These are phyloP conservation scores for Clonostachys byssicola DNA, from an alignment of 2,329 filamentous ascomycete genomes.

Conservation along the genomic window DNA sequence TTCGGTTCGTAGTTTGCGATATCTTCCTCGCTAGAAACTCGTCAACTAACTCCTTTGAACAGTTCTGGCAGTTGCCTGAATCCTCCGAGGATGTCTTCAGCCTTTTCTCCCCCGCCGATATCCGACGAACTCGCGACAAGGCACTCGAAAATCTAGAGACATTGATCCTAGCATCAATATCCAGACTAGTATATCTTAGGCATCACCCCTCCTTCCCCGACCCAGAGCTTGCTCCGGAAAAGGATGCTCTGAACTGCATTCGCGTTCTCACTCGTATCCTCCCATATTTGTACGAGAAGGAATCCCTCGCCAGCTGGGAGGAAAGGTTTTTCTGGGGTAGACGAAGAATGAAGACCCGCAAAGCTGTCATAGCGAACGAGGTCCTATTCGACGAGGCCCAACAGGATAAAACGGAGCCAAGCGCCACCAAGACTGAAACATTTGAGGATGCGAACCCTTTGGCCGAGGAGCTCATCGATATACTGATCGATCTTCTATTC, in stretches of 20 bases:
- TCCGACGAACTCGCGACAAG: slow-evolving; percentile 81
- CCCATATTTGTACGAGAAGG: slow-evolving; percentile 88
- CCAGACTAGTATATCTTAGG: slow-evolving; percentile 74
- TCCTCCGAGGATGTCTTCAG: slow-evolving; percentile 95
- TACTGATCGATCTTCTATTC: slow-evolving; percentile 84
- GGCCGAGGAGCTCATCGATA: slow-evolving; percentile 89
- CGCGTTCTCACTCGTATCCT: slow-evolving; percentile 84
- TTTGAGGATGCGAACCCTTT: slow-evolving; percentile 83
- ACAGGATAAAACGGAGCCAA: slow-evolving; percentile 42
- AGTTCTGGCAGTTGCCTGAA: slow-evolving; percentile 98
- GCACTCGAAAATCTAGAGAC: slow-evolving; percentile 88
- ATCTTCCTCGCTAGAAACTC: not conserved
- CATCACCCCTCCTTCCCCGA: slow-evolving; percentile 91
- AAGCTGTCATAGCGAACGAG: slow-evolving; percentile 63
- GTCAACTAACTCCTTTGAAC: not conserved
- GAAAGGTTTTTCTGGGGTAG: slow-evolving; percentile 88
- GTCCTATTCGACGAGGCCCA: slow-evolving; percentile 79
- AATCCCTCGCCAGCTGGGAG: slow-evolving; percentile 80
- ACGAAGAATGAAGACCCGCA: slow-evolving; percentile 67
- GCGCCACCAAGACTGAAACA: slow-evolving; percentile 18
- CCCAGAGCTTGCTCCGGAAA: slow-evolving; percentile 75
- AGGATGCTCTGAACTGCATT: slow-evolving; percentile 92
- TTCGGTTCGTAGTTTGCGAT: slow-evolving; percentile 56
- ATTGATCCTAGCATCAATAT: slow-evolving; percentile 77
- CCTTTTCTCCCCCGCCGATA: slow-evolving; percentile 84